A percentile compares a stretch with the other conserved stretches of the same genome.
Evolutionary conservation across 2,329 filamentous ascomycete genomes (phyloP).

Genomic region (Nigrograna mackinnonii): DNA sequence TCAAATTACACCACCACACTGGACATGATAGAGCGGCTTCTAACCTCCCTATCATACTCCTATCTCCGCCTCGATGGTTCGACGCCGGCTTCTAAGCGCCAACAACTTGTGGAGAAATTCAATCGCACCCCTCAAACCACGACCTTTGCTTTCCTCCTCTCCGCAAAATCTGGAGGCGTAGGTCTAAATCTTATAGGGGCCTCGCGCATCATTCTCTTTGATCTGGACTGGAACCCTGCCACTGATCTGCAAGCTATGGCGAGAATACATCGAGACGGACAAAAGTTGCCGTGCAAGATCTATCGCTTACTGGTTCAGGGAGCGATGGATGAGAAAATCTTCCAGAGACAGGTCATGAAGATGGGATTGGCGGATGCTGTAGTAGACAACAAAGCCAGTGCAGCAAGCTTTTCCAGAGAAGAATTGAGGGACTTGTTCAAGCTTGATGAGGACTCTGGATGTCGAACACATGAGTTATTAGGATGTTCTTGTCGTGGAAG

Average conservation of each 20-base stretch:
- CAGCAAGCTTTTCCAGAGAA: constrained; percentile 65
- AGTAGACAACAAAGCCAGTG: constrained; percentile 66
- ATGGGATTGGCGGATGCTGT: constrained; percentile 71
- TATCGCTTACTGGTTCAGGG: constrained; percentile 71
- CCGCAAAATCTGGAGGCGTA: constrained; percentile 71
- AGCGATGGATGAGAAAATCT: constrained; percentile 75
- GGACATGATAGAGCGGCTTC: constrained; percentile 65
- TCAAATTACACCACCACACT: constrained; percentile 77
- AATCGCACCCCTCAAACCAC: constrained; percentile 61
- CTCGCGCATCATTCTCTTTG: constrained; percentile 70
- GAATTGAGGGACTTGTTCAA: constrained; percentile 70
- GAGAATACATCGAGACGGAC: constrained; percentile 72
- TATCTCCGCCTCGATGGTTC: constrained; percentile 72
- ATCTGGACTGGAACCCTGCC: constrained; percentile 77
- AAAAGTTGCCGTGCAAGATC: constrained; percentile 69
- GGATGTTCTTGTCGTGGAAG: constrained; percentile 64
- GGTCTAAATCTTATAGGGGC: constrained; percentile 74
- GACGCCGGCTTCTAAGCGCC: constrained; percentile 66
- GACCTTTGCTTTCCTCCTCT: constrained; percentile 71
- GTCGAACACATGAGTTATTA: constrained; percentile 70
- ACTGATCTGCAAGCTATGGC: constrained; percentile 77
- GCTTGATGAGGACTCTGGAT: constrained; percentile 60
- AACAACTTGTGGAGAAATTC: constrained; percentile 71
- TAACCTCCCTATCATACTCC: constrained; percentile 62
- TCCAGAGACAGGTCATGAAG: constrained; percentile 73